phyloP scores from a whole-genome alignment of 495 filamentous ascomycete species.

The Peziza echinospora region DNA sequence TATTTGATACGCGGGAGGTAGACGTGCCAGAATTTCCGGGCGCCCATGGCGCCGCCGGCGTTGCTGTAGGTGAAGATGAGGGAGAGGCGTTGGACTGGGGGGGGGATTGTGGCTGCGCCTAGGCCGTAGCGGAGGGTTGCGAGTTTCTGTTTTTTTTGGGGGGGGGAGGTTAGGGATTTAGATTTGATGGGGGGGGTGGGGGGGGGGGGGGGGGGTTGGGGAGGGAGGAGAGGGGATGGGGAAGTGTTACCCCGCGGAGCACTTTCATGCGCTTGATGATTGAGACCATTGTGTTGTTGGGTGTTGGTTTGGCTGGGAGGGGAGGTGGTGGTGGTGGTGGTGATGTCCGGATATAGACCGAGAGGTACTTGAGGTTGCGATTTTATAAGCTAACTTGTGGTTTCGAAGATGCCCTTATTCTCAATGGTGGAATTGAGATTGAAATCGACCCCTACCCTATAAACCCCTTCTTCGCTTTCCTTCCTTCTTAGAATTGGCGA shows the following conservation, averaged over 20 bases:
- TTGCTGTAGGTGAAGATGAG: slow-evolving; percentile 51
- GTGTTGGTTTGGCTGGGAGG: neutral
- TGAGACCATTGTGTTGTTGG: neutral
- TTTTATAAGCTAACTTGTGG: too few relatives aligned
- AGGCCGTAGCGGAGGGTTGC: slow-evolving; percentile 57
- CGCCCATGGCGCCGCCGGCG: slow-evolving; percentile 52
- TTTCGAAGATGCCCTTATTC: too few relatives aligned
- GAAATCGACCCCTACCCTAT: too few relatives aligned
- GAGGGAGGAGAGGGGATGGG: neutral
- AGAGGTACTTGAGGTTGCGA: too few relatives aligned
- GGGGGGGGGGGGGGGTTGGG: neutral
- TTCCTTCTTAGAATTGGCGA: too few relatives aligned
- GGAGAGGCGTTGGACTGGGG: slow-evolving; percentile 62
- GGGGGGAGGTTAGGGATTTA: neutral
- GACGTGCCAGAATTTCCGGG: slow-evolving; percentile 78
- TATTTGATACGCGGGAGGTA: slow-evolving; percentile 75
- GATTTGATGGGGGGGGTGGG: neutral
- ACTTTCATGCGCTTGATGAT: neutral
- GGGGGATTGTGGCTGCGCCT: slow-evolving; percentile 60
- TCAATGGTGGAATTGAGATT: too few relatives aligned
- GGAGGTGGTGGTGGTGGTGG: too few relatives aligned
- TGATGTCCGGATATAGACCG: too few relatives aligned
- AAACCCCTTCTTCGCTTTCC: too few relatives aligned
- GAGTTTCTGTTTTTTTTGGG: slow-evolving; percentile 7
- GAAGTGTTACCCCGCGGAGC: neutral